phyloP scores from a whole-genome alignment of 140 eudicot genomes.

The Anethum foeniculum region DNA sequence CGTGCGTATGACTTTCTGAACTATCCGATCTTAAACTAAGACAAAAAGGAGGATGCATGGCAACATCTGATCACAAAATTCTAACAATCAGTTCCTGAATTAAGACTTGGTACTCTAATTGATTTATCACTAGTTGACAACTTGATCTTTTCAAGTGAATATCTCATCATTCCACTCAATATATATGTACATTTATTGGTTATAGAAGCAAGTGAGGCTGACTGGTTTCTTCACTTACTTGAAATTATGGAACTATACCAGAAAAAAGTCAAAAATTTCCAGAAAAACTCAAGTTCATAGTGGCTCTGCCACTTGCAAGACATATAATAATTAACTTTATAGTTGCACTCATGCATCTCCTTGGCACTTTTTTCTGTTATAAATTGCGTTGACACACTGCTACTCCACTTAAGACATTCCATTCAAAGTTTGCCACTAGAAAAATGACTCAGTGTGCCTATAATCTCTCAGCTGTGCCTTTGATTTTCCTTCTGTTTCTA shows the following conservation, averaged over 20 bases:
- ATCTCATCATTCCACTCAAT: slow-evolving; percentile 1
- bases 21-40: not conserved
- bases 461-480: slow-evolving; percentile 7
- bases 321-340: not conserved
- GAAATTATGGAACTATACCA: slow-evolving; percentile 21
- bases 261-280: slow-evolving; percentile 4
- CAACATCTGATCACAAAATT: not conserved
- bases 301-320: slow-evolving; percentile 47
- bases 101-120: not conserved
- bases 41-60: not conserved
- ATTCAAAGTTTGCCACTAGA: slow-evolving; percentile 6
- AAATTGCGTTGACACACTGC: slow-evolving; percentile 18
- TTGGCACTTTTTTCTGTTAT: slow-evolving; percentile 12
- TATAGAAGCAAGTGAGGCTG: not conserved
- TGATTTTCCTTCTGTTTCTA: slow-evolving; percentile 33
- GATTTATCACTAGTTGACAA: slow-evolving; percentile 12
- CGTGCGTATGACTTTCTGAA: not conserved
- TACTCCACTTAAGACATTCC: slow-evolving; percentile 5
- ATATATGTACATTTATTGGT: not conserved
- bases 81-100: not conserved
- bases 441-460: slow-evolving; percentile 23
- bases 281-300: slow-evolving; percentile 23
- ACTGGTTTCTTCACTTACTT: slow-evolving; percentile 12
- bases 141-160: slow-evolving; percentile 1
- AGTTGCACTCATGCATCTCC: not conserved